These are phyloP conservation scores for Lagerstroemia speciosa DNA, from an alignment of 345 rosid species.

Conservation along the genomic window DNA sequence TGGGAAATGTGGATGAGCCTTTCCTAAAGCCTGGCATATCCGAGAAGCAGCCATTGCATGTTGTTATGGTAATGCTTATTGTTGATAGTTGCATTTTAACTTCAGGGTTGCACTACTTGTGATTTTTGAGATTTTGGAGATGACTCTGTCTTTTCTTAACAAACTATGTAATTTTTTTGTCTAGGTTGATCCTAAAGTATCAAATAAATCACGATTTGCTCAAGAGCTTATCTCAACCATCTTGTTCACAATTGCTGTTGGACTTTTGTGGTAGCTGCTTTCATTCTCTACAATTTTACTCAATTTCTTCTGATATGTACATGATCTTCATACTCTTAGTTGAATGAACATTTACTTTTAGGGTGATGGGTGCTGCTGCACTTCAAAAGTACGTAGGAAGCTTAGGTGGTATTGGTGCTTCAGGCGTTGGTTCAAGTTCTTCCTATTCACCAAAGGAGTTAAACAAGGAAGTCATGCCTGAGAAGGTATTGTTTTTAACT, in stretches of 20 bases:
- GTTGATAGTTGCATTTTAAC: neutral
- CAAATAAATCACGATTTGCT: slow-evolving; percentile 71
- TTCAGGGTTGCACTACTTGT: neutral
- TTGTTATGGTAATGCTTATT: slow-evolving; percentile 62
- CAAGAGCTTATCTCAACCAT: slow-evolving; percentile 91
- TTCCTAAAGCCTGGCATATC: slow-evolving; percentile 78
- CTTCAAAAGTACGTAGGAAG: slow-evolving; percentile 91
- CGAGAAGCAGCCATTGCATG: slow-evolving; percentile 92
- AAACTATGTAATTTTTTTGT: slow-evolving; percentile 5
- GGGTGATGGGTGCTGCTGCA: slow-evolving; percentile 95
- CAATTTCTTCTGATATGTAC: neutral
- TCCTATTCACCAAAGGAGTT: slow-evolving; percentile 80
- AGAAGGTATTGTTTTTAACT: slow-evolving; percentile 45
- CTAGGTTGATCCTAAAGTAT: slow-evolving; percentile 80
- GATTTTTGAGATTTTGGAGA: neutral
- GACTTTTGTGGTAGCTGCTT: slow-evolving; percentile 64
- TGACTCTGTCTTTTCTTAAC: neutral
- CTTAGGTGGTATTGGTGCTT: slow-evolving; percentile 93
- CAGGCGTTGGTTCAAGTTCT: slow-evolving; percentile 95
- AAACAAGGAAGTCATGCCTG: slow-evolving; percentile 91
- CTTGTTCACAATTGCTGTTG: slow-evolving; percentile 78
- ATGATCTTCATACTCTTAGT: too few species aligned
- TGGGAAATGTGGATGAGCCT: slow-evolving; percentile 59
- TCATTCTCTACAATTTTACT: slow-evolving; percentile 5
- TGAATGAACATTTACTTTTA: slow-evolving; percentile 20